phyloP scores from a whole-genome alignment of 1,139 yeast genomes.

The Komagataea norvegica region DNA sequence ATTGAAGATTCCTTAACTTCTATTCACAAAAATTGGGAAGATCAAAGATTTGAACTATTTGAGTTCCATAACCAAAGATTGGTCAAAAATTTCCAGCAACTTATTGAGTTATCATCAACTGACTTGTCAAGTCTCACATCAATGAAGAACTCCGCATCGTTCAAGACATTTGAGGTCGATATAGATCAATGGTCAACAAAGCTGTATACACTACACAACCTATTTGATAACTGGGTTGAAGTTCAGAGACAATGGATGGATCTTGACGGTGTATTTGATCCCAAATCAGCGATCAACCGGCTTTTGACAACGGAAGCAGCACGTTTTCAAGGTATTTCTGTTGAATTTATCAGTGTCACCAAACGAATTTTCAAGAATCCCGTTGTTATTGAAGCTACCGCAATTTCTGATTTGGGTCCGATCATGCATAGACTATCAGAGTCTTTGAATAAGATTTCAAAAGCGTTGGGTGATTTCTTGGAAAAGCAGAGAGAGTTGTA shows the following conservation, averaged over 20 bases:
- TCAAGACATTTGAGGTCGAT: conserved; percentile 55
- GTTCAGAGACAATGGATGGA: conserved; percentile 90
- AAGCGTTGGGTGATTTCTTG: conserved; percentile 70
- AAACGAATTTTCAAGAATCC: conserved; percentile 48
- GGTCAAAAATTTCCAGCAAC: conserved; percentile 62
- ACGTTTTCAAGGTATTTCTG: conserved; percentile 59
- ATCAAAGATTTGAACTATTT: conserved; percentile 47
- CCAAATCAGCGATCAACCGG: conserved; percentile 51
- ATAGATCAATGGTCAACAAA: conserved; percentile 52
- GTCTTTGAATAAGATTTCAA: conserved; percentile 52
- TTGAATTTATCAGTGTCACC: conserved; percentile 53
- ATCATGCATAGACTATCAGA: conserved; percentile 51
- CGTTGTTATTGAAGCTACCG: conserved; percentile 53
- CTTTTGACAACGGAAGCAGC: conserved; percentile 68
- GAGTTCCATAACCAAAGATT: conserved; percentile 51
- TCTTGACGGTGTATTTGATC: conserved; percentile 70
- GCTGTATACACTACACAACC: conserved; percentile 44
- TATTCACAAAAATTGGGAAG: conserved; percentile 48
- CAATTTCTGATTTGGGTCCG: conserved; percentile 46
- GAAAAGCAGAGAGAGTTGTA: conserved; percentile 75
- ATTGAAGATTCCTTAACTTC: conserved; percentile 52
- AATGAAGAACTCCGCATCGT: conserved; percentile 70
- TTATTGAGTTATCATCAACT: conserved; percentile 56
- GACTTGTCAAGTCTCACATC: conserved; percentile 61
- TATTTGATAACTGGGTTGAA: conserved; percentile 74